phyloP scores from a whole-genome alignment of 164 flowering plant species.

The Tetracentron sinense region DNA sequence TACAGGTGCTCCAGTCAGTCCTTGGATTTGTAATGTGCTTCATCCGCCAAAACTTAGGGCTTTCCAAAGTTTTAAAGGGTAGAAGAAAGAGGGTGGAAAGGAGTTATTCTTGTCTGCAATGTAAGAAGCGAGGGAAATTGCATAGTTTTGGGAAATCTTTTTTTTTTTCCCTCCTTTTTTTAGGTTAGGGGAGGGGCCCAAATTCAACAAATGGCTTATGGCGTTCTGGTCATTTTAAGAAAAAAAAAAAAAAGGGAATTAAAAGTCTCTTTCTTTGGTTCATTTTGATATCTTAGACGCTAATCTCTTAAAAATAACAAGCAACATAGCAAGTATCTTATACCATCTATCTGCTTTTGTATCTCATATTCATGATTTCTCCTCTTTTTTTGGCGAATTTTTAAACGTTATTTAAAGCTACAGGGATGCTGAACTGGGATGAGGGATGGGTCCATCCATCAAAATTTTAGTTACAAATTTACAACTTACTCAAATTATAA shows the following conservation, averaged over 20 bases:
- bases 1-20: constrained; percentile 25
- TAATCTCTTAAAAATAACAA: neutral
- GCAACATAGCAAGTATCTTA: no score
- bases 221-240: constrained; percentile 23
- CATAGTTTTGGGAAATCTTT: neutral
- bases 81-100: neutral
- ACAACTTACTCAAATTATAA: no score
- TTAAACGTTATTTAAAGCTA: no score
- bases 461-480: no score
- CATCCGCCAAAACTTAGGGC: constrained; percentile 11
- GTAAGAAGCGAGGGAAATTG: neutral
- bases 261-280: constrained; percentile 18
- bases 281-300: neutral
- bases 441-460: no score
- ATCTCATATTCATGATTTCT: no score
- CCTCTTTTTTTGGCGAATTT: no score
- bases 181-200: neutral
- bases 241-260: constrained; percentile 19
- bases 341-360: no score
- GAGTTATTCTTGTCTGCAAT: neutral
- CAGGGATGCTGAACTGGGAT: no score
- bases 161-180: neutral
- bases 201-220: constrained; percentile 12
- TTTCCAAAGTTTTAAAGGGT: neutral
- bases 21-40: neutral